Evolutionary conservation across 352 stramenopile genomes (phyloP).

Genomic region (Globisporangium barbulae): DNA sequence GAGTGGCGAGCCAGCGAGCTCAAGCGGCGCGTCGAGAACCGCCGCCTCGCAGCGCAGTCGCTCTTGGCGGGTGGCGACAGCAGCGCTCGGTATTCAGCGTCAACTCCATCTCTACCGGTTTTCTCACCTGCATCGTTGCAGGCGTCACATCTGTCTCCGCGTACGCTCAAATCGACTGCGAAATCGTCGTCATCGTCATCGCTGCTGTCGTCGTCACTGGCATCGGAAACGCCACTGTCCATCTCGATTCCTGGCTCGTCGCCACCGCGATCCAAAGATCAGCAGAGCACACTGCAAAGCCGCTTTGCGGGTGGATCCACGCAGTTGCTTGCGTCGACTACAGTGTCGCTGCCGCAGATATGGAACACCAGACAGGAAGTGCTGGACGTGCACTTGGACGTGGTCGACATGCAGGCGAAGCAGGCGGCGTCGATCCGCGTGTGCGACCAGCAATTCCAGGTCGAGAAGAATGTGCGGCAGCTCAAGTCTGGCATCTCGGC

Average conservation of each 20-base stretch:
- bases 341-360: slow-evolving; percentile 34
- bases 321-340: background rate
- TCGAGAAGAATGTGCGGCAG: slow-evolving; percentile 51
- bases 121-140: background rate
- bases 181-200: background rate
- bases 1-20: slow-evolving; percentile 48
- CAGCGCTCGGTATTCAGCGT: background rate
- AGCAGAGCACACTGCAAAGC: background rate
- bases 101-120: background rate
- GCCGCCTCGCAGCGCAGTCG: slow-evolving; percentile 17
- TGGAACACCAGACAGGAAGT: slow-evolving; percentile 36
- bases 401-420: slow-evolving; percentile 48
- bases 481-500: slow-evolving; percentile 35
- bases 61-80: background rate
- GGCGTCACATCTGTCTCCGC: background rate
- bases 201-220: background rate
- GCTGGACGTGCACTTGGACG: slow-evolving; percentile 44
- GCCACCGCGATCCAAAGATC: background rate
- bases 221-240: background rate
- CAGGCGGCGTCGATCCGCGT: slow-evolving; percentile 37
- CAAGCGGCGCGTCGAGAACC: slow-evolving; percentile 44
- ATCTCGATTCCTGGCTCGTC: slow-evolving; percentile 9
- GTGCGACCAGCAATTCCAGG: slow-evolving; percentile 54
- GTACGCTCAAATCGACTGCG: background rate
- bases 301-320: background rate